Evolutionary conservation across 225 moss, liverwort and hornwort genomes (phyloP).

Genomic region (Rhytidiadelphus loreus): DNA sequence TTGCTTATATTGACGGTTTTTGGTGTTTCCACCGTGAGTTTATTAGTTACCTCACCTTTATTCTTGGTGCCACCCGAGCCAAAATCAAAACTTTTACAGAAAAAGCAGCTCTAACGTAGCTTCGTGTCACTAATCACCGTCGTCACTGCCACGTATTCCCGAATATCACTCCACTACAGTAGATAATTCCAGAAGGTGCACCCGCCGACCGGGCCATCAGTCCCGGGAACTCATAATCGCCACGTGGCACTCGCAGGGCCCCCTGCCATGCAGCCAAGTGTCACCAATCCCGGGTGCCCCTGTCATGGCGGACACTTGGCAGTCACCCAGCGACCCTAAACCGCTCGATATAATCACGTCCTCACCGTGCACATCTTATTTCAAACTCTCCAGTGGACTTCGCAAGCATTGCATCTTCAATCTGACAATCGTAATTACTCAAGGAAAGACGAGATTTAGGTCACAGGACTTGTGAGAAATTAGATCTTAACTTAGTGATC

Average conservation of each 20-base stretch:
- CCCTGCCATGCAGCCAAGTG: background rate
- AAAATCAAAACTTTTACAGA: too few relatives aligned
- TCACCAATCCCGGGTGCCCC: background rate
- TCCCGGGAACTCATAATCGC: background rate
- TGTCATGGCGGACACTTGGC: slow-evolving; percentile 8
- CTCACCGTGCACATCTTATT: fast-evolving
- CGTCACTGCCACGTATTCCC: background rate
- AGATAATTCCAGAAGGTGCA: background rate
- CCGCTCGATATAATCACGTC: background rate
- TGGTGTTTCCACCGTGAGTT: too few relatives aligned
- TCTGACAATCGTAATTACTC: background rate
- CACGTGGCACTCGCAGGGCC: background rate
- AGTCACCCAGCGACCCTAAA: background rate
- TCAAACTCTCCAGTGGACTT: too few relatives aligned
- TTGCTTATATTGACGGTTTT: too few relatives aligned
- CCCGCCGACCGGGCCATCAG: background rate
- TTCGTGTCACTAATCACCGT: background rate
- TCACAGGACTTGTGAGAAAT: too few relatives aligned
- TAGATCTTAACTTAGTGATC: too few relatives aligned
- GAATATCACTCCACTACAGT: too few relatives aligned
- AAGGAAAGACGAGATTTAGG: background rate
- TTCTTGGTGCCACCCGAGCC: background rate
- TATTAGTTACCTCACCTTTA: too few relatives aligned
- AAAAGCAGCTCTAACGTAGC: background rate
- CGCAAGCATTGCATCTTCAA: too few relatives aligned